Evolutionary conservation across 495 filamentous ascomycete species (phyloP), one percentile per base, ranked within the genome.

Genomic region (Haplographium delicatum): DNA sequence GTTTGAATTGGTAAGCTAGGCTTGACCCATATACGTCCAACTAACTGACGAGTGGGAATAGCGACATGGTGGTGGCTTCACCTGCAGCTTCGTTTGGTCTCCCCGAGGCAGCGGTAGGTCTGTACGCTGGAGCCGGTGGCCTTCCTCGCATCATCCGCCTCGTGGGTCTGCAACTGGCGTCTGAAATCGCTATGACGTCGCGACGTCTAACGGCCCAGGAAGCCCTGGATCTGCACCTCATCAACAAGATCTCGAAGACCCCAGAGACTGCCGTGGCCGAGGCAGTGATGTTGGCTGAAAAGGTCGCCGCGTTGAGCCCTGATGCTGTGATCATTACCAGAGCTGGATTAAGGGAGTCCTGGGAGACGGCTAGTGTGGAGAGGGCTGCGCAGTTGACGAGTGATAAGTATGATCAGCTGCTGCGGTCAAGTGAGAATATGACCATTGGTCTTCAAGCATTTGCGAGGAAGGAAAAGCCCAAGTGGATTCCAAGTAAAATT

Each of bases 121-220:
- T 94, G 4, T 79, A 83, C 24, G 81, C 88, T 3, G 68, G 86
- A 2, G 86, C 86, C 0, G 88, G 88, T 7, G 86, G 80, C 27
- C 65, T 94, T 35, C 85, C 86, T 6, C 75, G 88, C 38, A 60
- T 93, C n/a, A 68, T 82, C n/a, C 66, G 79, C n/a, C 79, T 72
- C 1, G 63, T 88, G 20, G 85, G 86, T 4, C 58, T 77, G 37
- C 84, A 83, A 68, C 69, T 87, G 40, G 87, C 86, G 1, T 80
- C 79, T 16, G 86, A 91, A 68, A 74, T 93, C 53, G 84, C 81
- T n/a, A 65, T 93, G 25, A 80, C 80, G 26, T 87, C 86, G 2
- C 66, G 84, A 46, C 73, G 72, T 40, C 73, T 88, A 35, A 60
- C 58, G 1, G 85, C 86, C 3, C 58, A 58, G 25, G 79, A 86